Evolutionary conservation across 192 early-diverging fungal species (phyloP), one percentile per base, ranked within the genome.

Genomic region (Linnemannia schmuckeri): DNA sequence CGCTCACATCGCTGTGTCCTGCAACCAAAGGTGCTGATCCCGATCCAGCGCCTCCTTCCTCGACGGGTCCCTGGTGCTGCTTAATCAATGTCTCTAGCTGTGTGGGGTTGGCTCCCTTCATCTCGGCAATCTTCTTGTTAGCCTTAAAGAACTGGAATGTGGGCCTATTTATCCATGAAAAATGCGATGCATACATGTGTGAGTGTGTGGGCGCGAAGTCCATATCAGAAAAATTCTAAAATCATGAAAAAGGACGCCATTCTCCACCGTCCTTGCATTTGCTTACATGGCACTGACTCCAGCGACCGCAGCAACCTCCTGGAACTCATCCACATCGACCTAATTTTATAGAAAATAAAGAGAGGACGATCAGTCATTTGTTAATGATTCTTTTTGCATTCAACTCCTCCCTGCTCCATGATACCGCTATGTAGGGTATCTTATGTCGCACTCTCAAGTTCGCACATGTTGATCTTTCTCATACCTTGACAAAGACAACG

Each of bases 71-170:
- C 37, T 89, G 88, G 76, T 93, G 90, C 78, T 95, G 94, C 74
- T 94, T 93, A 74, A 98, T 92, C 20, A 92, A 87, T 37, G 81
- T 82, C 75, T 95, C 92, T 41, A 99, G 93, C 57, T 93, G 92
- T 70, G 84, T 77, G 33, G 92, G 90, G 88, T 96, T 94, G 10
- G 96, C 98, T 38, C 98, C 98, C 72, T 93, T 91, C 47, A 99
- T 75, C 84, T 97, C 94, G 52, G 85, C 93, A 63, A 97, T 91
- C 86, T 94, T 93, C 27, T 94, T 91, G 38, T 94, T 96, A 75
- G 90, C 91, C 77, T 94, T 92, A 91, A 91, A 98, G 79, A 97
- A 91, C 78, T 95, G 94, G 91, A 97, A 97, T 30, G 96, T 96
- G 49, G 97, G 97, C 95, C 96, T 97, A 86, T 37, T 75, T 27